A percentile compares a stretch with the other conserved stretches of the same genome.
phyloP scores from a whole-genome alignment of 2,329 filamentous ascomycete species.

The Neonectria coccinea region DNA sequence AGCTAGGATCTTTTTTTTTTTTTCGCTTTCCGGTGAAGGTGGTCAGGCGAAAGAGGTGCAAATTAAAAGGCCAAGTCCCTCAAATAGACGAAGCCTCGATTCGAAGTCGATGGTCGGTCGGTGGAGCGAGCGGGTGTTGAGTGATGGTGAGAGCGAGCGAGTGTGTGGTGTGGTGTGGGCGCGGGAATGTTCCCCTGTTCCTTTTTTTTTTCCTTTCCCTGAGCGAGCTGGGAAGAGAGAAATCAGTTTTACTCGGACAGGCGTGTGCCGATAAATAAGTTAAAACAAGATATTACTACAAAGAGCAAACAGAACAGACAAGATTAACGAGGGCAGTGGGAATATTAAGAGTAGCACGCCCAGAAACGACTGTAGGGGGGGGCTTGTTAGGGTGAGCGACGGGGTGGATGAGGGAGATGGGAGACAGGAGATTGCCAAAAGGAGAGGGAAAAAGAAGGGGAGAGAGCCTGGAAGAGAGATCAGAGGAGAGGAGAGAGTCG shows the following conservation, averaged over 20 bases:
- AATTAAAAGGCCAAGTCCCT: background rate
- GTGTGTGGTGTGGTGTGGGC: background rate
- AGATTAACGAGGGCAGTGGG: slow-evolving; percentile 29
- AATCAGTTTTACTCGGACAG: background rate
- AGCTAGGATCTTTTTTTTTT: background rate
- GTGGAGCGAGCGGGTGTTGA: slow-evolving; percentile 11
- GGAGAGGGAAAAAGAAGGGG: slow-evolving; percentile 5
- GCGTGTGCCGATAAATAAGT: background rate
- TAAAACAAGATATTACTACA: slow-evolving; percentile 16
- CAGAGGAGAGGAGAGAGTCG: background rate
- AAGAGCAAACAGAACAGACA: slow-evolving; percentile 25
- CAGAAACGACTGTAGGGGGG: slow-evolving; percentile 35
- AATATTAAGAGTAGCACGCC: slow-evolving; percentile 38
- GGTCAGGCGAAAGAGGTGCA: background rate
- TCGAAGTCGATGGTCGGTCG: slow-evolving; percentile 1
- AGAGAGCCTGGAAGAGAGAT: background rate
- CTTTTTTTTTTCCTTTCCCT: background rate
- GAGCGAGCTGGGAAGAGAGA: slow-evolving; percentile 11
- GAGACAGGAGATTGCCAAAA: slow-evolving; percentile 5
- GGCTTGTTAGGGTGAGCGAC: slow-evolving; percentile 1
- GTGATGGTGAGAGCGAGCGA: slow-evolving; percentile 10
- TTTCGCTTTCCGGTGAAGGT: slow-evolving; percentile 3
- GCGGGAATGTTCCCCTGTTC: slow-evolving; percentile 6
- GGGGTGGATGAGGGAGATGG: slow-evolving; percentile 15
- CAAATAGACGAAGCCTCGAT: slow-evolving; percentile 7